Base-by-base conservation (phyloP, 441 rosid species). In the Populus tomentosa region DNA sequence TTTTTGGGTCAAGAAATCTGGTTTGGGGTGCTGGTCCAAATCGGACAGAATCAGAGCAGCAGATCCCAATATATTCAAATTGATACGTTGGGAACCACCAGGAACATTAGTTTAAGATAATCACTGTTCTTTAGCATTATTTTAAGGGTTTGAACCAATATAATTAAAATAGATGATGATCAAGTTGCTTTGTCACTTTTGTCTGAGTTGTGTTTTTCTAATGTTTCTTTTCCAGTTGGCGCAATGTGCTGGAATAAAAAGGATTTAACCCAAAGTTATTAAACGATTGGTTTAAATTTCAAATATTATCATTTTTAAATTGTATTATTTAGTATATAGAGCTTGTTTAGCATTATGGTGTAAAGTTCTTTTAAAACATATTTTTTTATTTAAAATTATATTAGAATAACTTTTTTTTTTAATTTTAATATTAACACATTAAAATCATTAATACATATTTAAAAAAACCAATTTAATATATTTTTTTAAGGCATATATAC, bases 11-110 rank as follows among this genome's bases (percentile, higher is more conserved):
- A 24, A 14, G 56, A 79, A 82, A 77, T 81, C 74, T 4, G 78
- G 78, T 53, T 53, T 70, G 2, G 81, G 74, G 71, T 30, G 59
- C 9, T 68, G 79, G 72, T 81, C 78, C 83, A 42, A 71, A 81
- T 71, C 88, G 20, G 84, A 79, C 83, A 81, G 82, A 77, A 83
- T 85, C 86, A 71, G 71, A 67, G 64, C 73, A 70, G 72, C 82
- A 78, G 82, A 78, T 81, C 83, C 81, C 85, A 42, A 83, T 36
- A 77, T 73, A 83, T 77, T 76, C 61, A 9, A 71, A 42, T 18
- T 30, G 78, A 82, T 76, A 70, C 78, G 78, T 38, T 56, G 42
- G 62, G 38, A 68, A 26, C 72, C 63, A 46, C 70, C 64, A 16
- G 40, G 50, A n/a, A 6, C 14, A n/a, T 53, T 71, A 33, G 42